A percentile compares a stretch with the other conserved stretches of the same genome.
These are phyloP conservation scores for Vitis rotundifolia DNA, from an alignment of 164 flowering plant species.

Conservation along the genomic window DNA sequence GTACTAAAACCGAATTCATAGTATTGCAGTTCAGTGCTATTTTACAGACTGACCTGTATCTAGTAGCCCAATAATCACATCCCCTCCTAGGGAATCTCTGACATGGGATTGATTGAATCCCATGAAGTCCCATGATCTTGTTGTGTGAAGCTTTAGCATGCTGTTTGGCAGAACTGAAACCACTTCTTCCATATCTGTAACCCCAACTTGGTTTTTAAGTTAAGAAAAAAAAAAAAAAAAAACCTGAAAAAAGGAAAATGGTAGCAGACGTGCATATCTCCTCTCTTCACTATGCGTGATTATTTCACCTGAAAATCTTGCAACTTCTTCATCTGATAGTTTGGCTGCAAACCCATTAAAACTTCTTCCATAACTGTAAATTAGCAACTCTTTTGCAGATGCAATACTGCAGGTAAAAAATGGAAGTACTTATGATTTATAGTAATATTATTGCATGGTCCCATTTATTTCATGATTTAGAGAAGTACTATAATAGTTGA, in stretches of 20 bases:
- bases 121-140: conserved; percentile 58
- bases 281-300: background rate
- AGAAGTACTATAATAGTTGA: too few species aligned
- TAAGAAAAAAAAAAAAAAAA: background rate
- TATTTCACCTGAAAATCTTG: conserved; percentile 33
- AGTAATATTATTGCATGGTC: too few species aligned
- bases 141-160: conserved; percentile 39
- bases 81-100: conserved; percentile 21
- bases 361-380: conserved; percentile 44
- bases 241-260: background rate
- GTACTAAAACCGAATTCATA: too few species aligned
- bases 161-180: conserved; percentile 45
- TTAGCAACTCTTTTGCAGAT: conserved; percentile 26
- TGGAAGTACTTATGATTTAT: too few species aligned
- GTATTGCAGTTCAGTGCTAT: too few species aligned
- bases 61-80: conserved; percentile 39
- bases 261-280: too few species aligned
- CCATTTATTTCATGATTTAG: too few species aligned
- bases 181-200: conserved; percentile 48
- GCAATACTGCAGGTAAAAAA: conserved; percentile 17
- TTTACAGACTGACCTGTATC: conserved; percentile 34
- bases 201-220: background rate
- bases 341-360: conserved; percentile 53
- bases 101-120: conserved; percentile 21
- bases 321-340: conserved; percentile 42